Percentiles rank a stretch among this genome's conserved stretches.
Evolutionary conservation across 2,329 filamentous ascomycete species (phyloP).

Genomic region (Xylariales sp.): DNA sequence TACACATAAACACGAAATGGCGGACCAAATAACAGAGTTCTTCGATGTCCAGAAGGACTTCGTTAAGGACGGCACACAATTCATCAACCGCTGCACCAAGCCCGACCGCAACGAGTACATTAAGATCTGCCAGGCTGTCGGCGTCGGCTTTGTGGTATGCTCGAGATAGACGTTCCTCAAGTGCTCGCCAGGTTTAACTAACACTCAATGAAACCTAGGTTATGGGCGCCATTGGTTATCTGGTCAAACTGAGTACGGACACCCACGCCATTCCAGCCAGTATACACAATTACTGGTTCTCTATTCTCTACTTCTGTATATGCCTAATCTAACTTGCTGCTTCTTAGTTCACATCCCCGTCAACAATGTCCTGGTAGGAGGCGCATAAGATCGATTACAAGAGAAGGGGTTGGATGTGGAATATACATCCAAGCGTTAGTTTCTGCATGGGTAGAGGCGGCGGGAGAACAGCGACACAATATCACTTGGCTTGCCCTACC

Average conservation of each 20-base stretch:
- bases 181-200: background rate
- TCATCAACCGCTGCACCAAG: slow-evolving; percentile 72
- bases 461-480: slow-evolving; percentile 20
- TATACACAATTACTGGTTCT: background rate
- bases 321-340: slow-evolving; percentile 4
- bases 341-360: slow-evolving; percentile 73
- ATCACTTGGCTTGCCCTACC: background rate
- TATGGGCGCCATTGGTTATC: slow-evolving; percentile 68
- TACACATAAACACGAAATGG: slow-evolving; percentile 57
- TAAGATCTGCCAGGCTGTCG: slow-evolving; percentile 68
- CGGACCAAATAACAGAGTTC: slow-evolving; percentile 76
- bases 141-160: slow-evolving; percentile 72
- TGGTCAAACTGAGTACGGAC: slow-evolving; percentile 74
- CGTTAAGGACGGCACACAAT: slow-evolving; percentile 70
- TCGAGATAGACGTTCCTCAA: background rate
- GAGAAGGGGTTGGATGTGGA: slow-evolving; percentile 17
- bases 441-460: background rate
- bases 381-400: slow-evolving; percentile 59
- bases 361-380: slow-evolving; percentile 76
- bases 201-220: slow-evolving; percentile 25
- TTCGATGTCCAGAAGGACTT: slow-evolving; percentile 76
- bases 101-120: slow-evolving; percentile 60
- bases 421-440: background rate
- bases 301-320: background rate
- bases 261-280: background rate